Evolutionary conservation across 306 rosid genomes (phyloP).

Genomic region (Trifolium repens): DNA sequence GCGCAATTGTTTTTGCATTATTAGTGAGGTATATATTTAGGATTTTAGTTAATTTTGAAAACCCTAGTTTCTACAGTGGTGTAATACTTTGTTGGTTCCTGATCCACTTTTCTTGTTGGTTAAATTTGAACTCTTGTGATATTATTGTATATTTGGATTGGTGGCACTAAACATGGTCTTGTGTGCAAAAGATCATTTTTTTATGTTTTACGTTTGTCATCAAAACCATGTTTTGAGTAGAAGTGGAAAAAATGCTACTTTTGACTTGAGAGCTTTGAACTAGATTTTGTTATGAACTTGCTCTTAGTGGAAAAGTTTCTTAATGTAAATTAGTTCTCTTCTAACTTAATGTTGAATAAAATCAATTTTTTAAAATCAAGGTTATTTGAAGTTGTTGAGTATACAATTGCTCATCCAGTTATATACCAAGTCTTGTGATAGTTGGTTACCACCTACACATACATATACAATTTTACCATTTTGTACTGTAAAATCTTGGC

Average conservation of each 20-base stretch:
- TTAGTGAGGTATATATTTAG: neutral
- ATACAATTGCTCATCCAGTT: neutral
- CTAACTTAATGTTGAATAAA: neutral
- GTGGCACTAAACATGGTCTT: neutral
- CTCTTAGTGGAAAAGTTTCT: neutral
- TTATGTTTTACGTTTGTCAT: neutral
- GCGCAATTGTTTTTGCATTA: neutral
- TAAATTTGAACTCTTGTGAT: neutral
- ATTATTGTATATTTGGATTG: constrained; percentile 7
- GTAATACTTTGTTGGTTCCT: constrained; percentile 1
- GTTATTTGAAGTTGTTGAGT: neutral
- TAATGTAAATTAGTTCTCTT: neutral
- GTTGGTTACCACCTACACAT: constrained; percentile 10
- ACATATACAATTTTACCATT: neutral
- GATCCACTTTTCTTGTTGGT: neutral
- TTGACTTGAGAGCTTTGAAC: constrained; percentile 6
- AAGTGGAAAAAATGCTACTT: neutral
- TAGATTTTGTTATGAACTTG: neutral
- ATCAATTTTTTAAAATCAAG: constrained; percentile 13
- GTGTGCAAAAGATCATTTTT: neutral
- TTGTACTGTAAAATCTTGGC: constrained; percentile 1
- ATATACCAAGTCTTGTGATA: neutral
- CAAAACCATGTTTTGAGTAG: constrained; percentile 1
- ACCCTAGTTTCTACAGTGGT: constrained; percentile 3
- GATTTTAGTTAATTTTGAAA: neutral